Percentiles rank a stretch among this genome's conserved stretches.
Conservation (phyloP, 2,329 filamentous ascomycete species). For the Colletotrichum siamense region DNA sequence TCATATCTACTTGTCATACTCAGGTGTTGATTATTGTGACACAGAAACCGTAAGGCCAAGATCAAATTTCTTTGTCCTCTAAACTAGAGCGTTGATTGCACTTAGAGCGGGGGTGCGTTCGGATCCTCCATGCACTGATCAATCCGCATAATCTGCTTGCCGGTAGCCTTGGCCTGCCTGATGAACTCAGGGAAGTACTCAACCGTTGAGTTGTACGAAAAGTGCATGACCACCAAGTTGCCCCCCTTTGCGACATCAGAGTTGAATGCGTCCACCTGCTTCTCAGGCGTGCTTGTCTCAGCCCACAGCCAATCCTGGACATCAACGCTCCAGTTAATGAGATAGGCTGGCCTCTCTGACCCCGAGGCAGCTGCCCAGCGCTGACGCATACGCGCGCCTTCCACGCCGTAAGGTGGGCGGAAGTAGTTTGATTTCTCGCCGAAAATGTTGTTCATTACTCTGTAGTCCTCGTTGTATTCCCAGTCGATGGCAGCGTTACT, state of each 20-base stretch:
- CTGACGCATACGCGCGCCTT: slow-evolving; percentile 71
- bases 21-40: no score
- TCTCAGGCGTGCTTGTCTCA: slow-evolving; percentile 64
- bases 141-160: slow-evolving; percentile 69
- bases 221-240: slow-evolving; percentile 72
- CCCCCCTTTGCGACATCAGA: slow-evolving; percentile 67
- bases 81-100: no score
- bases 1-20: no score
- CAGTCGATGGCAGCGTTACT: slow-evolving; percentile 61
- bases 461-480: slow-evolving; percentile 65
- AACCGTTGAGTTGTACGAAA: slow-evolving; percentile 69
- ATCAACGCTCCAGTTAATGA: slow-evolving; percentile 74
- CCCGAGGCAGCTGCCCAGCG: slow-evolving; percentile 59
- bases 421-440: slow-evolving; percentile 57
- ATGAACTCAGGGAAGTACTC: slow-evolving; percentile 70
- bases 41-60: no score
- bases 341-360: slow-evolving; percentile 54
- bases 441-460: slow-evolving; percentile 47
- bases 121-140: slow-evolving; percentile 72
- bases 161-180: slow-evolving; percentile 64
- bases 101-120: slow-evolving; percentile 42
- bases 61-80: no score
- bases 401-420: slow-evolving; percentile 72
- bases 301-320: slow-evolving; percentile 77
- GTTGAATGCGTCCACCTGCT: slow-evolving; percentile 70